Evolutionary conservation across 345 rosid species (phyloP).

Genomic region (Melaleuca quinquenervia): DNA sequence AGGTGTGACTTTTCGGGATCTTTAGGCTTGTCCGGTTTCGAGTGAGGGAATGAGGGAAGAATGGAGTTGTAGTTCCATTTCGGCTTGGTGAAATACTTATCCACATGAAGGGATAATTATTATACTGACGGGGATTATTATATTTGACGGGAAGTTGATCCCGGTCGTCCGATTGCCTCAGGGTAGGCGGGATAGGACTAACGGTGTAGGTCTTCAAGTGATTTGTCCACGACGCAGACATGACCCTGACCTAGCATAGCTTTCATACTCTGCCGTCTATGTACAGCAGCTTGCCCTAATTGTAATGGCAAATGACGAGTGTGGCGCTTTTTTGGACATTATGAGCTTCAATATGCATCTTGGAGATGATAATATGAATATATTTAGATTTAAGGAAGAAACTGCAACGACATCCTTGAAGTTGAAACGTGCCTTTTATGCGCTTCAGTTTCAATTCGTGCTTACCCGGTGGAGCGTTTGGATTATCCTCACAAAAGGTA

Average conservation of each 20-base stretch:
- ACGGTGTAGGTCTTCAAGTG: neutral
- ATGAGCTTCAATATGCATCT: neutral
- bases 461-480: neutral
- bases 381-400: neutral
- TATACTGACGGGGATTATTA: no score
- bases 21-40: neutral
- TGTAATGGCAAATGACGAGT: neutral
- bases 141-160: neutral
- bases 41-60: neutral
- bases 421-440: neutral
- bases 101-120: neutral
- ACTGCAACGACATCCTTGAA: neutral
- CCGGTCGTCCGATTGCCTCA: neutral
- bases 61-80: neutral
- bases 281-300: neutral
- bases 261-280: neutral
- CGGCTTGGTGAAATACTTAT: neutral
- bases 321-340: neutral
- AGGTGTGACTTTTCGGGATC: neutral
- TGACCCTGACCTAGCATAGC: neutral
- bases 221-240: neutral
- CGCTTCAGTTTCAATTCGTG: neutral
- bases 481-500: neutral
- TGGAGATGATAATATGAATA: neutral
- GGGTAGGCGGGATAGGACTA: neutral